Percentiles rank a stretch among this genome's conserved stretches.
phyloP scores from a whole-genome alignment of 805 yeast genomes.

The Candida sithepensis region DNA sequence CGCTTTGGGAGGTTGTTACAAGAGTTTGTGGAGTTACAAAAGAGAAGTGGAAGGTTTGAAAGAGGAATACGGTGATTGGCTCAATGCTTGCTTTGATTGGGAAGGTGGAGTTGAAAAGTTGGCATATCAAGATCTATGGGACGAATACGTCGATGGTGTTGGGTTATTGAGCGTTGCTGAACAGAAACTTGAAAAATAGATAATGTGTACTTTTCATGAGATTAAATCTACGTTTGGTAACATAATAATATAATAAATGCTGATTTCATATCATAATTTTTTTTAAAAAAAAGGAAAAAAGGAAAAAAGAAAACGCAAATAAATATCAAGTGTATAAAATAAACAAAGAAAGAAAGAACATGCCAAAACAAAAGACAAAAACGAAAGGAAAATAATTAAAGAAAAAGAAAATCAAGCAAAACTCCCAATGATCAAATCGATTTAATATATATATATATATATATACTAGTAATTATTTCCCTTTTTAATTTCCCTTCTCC shows the following conservation, averaged over 20 bases:
- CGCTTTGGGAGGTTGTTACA: slow-evolving; percentile 87
- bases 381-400: background rate
- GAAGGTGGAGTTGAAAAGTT: slow-evolving; percentile 39
- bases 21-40: slow-evolving; percentile 68
- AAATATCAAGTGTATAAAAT: background rate
- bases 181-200: slow-evolving; percentile 13
- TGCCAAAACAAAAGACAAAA: background rate
- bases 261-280: background rate
- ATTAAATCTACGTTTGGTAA: too few relatives aligned
- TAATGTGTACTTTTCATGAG: too few relatives aligned
- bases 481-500: too few relatives aligned
- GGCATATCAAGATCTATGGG: slow-evolving; percentile 42
- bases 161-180: slow-evolving; percentile 50
- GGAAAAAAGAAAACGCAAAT: background rate
- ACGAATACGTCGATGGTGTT: slow-evolving; percentile 47
- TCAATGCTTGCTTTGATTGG: slow-evolving; percentile 46
- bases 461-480: too few relatives aligned
- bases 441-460: too few relatives aligned
- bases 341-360: background rate
- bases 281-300: background rate
- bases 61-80: slow-evolving; percentile 41
- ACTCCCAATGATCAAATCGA: background rate
- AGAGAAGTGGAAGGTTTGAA: slow-evolving; percentile 27
- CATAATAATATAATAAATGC: too few relatives aligned
- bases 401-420: background rate